Base-by-base conservation (phyloP, 2,329 filamentous ascomycete genomes). In the Pestalotiopsis sp. region DNA sequence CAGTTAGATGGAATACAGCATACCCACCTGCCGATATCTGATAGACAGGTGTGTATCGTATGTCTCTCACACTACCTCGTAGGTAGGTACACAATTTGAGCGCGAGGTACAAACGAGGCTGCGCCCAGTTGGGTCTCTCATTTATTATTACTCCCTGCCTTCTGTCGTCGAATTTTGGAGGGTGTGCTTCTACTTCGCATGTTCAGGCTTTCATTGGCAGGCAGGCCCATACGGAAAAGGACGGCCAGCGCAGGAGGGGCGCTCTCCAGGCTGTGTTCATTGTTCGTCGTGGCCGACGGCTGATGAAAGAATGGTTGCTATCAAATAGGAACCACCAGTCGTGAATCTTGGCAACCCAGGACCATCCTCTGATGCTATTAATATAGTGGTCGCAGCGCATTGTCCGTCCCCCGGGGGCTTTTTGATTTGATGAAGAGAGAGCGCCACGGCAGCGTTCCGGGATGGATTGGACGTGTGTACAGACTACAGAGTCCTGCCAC, bases 361-460 rank as follows among this genome's bases (percentile, higher is more conserved):
- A 17, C 13, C 24, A n/a, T 61, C 58, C 58, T 61, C 26, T 14
- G 58, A 38, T 61, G 30, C 58, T 61, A 61, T 61, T 61, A 38
- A 61, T 61, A 61, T 20, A 61, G 58, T 39, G 4, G 30, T 39
- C n/a, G 30, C 22, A 35, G 26, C 22, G 24, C 26, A 26, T 58
- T 10, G 22, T 26, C 24, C 14, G 24, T 58, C 17, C 17, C 11
- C 22, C 24, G 52, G n/a, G 52, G 17, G 13, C 26, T 59, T 59
- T 35, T 38, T 35, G 58, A 39, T 38, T 39, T 61, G 30, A 35
- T 52, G 26, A 61, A 35, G 56, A 58, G 26, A 35, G 24, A 26
- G 58, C 30, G 30, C n/a, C 58, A 61, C n/a, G 26, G 58, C 58
- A 39, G 58, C 35, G 58, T 26, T 6, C 24, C 22, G 24, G 24